Conservation (phyloP, 495 filamentous ascomycete species). For the Amphirosellinia nigrospora region DNA sequence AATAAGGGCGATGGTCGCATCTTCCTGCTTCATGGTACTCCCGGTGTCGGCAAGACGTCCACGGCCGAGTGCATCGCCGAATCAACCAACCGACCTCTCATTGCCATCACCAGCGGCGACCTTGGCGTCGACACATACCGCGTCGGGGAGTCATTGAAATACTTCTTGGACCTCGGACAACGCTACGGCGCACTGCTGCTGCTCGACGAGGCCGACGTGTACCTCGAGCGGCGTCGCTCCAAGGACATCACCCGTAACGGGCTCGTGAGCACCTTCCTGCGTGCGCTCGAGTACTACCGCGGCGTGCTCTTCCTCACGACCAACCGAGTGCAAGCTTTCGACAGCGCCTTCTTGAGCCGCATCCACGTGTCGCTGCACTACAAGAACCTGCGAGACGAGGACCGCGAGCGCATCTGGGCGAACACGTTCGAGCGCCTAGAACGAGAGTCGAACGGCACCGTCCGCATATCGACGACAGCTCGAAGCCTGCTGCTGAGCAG, state of each 20-base stretch:
- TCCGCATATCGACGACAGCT: slow-evolving; percentile 6
- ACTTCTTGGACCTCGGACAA: slow-evolving; percentile 58
- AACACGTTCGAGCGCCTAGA: slow-evolving; percentile 38
- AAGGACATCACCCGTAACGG: slow-evolving; percentile 59
- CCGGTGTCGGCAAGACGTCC: slow-evolving; percentile 65
- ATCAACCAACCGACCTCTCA: slow-evolving; percentile 54
- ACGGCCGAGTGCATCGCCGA: slow-evolving; percentile 64
- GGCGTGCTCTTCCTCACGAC: slow-evolving; percentile 59
- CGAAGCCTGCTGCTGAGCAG: slow-evolving; percentile 7
- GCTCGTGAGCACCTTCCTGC: slow-evolving; percentile 59
- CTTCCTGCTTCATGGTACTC: slow-evolving; percentile 50
- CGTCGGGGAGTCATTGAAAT: slow-evolving; percentile 56
- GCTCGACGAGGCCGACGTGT: slow-evolving; percentile 60
- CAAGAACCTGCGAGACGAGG: slow-evolving; percentile 36
- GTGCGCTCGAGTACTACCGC: slow-evolving; percentile 63
- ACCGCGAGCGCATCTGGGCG: slow-evolving; percentile 39
- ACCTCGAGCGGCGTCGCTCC: slow-evolving; percentile 53
- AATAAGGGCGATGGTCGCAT: slow-evolving; percentile 39
- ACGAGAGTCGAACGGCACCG: slow-evolving; percentile 4
- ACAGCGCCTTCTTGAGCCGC: slow-evolving; percentile 43
- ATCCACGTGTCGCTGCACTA: slow-evolving; percentile 43
- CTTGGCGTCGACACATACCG: slow-evolving; percentile 53
- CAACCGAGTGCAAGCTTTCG: slow-evolving; percentile 47
- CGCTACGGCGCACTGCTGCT: slow-evolving; percentile 61
- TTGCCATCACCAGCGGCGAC: slow-evolving; percentile 60